Conservation (phyloP, 2,329 filamentous ascomycete genomes). For the Colletotrichum caudatum region DNA sequence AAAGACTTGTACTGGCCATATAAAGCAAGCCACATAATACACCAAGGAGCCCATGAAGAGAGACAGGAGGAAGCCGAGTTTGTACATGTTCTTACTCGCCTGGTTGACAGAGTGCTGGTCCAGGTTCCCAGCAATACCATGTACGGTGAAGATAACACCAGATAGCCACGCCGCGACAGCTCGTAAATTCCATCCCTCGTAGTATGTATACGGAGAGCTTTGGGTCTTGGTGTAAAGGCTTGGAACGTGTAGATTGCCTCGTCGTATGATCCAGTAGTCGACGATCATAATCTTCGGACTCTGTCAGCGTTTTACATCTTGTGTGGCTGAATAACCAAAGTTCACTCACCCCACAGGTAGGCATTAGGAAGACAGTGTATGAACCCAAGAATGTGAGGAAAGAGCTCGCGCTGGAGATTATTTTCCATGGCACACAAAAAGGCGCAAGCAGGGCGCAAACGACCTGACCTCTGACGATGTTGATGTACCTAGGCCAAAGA, state of each 20-base stretch:
- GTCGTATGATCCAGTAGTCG: conserved; percentile 50
- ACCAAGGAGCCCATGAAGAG: conserved; percentile 45
- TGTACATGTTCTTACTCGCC: conserved; percentile 47
- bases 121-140: conserved; percentile 46
- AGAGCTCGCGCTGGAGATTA: conserved; percentile 42
- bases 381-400: conserved; percentile 46
- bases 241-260: conserved; percentile 51
- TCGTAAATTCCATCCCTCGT: conserved; percentile 47
- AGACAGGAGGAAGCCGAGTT: conserved; percentile 46
- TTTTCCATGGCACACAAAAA: conserved; percentile 50
- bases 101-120: conserved; percentile 43
- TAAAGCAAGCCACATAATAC: conserved; percentile 43
- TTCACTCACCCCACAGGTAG: conserved; percentile 47
- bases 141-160: conserved; percentile 44
- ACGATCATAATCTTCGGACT: conserved; percentile 49
- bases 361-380: conserved; percentile 49
- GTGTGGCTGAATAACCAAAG: too few species aligned
- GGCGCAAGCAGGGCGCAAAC: conserved; percentile 49
- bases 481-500: conserved; percentile 48
- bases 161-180: conserved; percentile 43
- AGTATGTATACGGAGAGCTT: conserved; percentile 48
- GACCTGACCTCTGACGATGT: conserved; percentile 49
- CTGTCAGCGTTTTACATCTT: not conserved
- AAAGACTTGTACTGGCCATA: conserved; percentile 44
- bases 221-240: conserved; percentile 47